Evolutionary conservation across 2,329 filamentous ascomycete species (phyloP).

Genomic region (Alternaria panax): DNA sequence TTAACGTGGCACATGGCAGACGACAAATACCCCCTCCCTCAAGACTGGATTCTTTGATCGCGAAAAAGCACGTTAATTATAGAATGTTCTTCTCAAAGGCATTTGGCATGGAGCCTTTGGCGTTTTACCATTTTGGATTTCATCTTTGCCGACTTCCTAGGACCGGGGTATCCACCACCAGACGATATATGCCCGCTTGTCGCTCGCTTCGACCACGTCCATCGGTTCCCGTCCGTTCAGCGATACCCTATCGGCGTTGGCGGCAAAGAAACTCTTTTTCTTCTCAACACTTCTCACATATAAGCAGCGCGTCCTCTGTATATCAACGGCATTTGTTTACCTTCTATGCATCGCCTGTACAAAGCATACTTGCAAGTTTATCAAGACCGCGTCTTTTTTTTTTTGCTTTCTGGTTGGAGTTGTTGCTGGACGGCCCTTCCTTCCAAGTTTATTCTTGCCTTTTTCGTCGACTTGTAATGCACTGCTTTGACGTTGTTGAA

Average conservation of each 20-base stretch:
- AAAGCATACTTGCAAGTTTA: slow-evolving; percentile 14
- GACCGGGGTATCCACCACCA: too few species aligned
- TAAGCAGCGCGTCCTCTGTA: slow-evolving; percentile 9
- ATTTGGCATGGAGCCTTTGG: slow-evolving; percentile 37
- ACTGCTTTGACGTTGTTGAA: too few species aligned
- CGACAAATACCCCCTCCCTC: slow-evolving; percentile 34
- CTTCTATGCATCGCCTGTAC: slow-evolving; percentile 34
- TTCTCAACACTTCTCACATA: slow-evolving; percentile 21
- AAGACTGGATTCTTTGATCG: slow-evolving; percentile 25
- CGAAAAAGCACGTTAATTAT: slow-evolving; percentile 44
- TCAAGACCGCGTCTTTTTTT: neutral
- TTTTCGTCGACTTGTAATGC: neutral
- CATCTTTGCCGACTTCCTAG: slow-evolving; percentile 13
- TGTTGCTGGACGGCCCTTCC: neutral
- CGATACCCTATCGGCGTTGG: slow-evolving; percentile 11
- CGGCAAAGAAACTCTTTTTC: slow-evolving; percentile 1
- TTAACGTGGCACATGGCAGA: slow-evolving; percentile 39
- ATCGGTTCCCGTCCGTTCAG: neutral
- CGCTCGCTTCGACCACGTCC: neutral
- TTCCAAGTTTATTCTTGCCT: neutral
- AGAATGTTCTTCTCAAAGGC: slow-evolving; percentile 32
- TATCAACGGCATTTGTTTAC: slow-evolving; percentile 18
- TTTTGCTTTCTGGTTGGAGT: neutral
- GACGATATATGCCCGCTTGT: neutral
- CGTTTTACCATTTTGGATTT: slow-evolving; percentile 14